Evolutionary conservation across 306 rosid genomes (phyloP), one percentile per base, ranked within the genome.

Genomic region (Sophora flavescens): DNA sequence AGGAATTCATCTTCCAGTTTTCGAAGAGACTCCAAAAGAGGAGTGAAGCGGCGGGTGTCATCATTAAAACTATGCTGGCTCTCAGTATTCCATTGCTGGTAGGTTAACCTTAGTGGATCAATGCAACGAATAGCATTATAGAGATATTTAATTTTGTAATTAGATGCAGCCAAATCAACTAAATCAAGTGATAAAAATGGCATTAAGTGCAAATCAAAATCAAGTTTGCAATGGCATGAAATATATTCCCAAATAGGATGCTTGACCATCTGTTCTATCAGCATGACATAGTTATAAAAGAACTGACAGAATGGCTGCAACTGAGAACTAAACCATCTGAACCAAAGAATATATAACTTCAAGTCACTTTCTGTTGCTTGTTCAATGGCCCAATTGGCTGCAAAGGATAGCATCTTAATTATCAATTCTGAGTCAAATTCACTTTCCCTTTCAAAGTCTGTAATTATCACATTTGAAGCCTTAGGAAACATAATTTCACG

Each of bases 341-440:
- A 87, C 91, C 89, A 87, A 22, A 75, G 76, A 81, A 89, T 81
- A 83, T 95, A 92, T 5, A 90, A 83, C 81, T 79, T 81, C 3
- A 92, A 65, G 82, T 89, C 97, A 85, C 78, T 82, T 81, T 85
- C 90, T 0, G 81, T 82, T 68, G 93, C 93, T 79, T 95, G 98
- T 66, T 95, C 97, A 63, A 90, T 63, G 8, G 90, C 72, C 98
- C 98, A 95, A 63, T 82, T 84, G 54, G 97, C 95, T 70, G 98
- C 96, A 90, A 87, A 92, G 8, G 47, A 50, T 35, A 94, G 83
- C 95, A 80, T 89, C 70, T 88, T 84, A 68, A 82, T 76, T 51
- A 86, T 74, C 76, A 80, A 69, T 44, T 71, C 84, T 59, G 76
- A 63, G 79, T 86, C 83, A 63, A 83, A 74, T 58, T 80, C 72